A percentile compares a stretch with the other conserved stretches of the same genome.
Evolutionary conservation across 305 asterid genomes (phyloP).

Genomic region (Coffea humblotiana): DNA sequence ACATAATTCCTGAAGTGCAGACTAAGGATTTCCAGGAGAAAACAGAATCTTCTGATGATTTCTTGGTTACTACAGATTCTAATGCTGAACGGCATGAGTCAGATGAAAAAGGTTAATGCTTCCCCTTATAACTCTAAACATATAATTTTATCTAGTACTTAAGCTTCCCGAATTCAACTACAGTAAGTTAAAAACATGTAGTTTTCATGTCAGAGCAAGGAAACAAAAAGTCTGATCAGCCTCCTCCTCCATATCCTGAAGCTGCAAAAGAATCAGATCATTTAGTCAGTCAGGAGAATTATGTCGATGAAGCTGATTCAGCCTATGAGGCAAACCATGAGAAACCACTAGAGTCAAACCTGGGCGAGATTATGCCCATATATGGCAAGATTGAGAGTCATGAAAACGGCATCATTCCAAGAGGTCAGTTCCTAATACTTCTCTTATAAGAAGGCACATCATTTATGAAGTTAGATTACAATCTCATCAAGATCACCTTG

Average conservation of each 20-base stretch:
- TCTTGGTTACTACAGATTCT: slow-evolving; percentile 19
- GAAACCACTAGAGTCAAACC: slow-evolving; percentile 19
- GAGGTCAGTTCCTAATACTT: slow-evolving; percentile 38
- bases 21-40: slow-evolving; percentile 29
- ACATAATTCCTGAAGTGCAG: slow-evolving; percentile 30
- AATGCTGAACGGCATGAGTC: slow-evolving; percentile 5
- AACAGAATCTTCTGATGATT: slow-evolving; percentile 14
- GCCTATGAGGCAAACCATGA: background rate
- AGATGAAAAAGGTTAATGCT: slow-evolving; percentile 34
- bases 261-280: slow-evolving; percentile 19
- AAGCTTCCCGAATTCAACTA: background rate
- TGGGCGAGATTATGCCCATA: slow-evolving; percentile 22
- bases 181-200: background rate
- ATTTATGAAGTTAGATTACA: slow-evolving; percentile 1
- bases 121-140: background rate
- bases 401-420: slow-evolving; percentile 29
- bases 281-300: slow-evolving; percentile 6
- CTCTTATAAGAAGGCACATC: background rate
- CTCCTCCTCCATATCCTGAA: slow-evolving; percentile 11
- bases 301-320: slow-evolving; percentile 2
- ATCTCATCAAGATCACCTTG: background rate
- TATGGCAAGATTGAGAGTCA: slow-evolving; percentile 19
- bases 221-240: slow-evolving; percentile 14
- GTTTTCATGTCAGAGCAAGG: slow-evolving; percentile 13
- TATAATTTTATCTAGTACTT: background rate